A percentile compares a stretch with the other conserved stretches of the same genome.
phyloP scores from a whole-genome alignment of 2,329 filamentous ascomycete genomes.

The Emergomyces orientalis region DNA sequence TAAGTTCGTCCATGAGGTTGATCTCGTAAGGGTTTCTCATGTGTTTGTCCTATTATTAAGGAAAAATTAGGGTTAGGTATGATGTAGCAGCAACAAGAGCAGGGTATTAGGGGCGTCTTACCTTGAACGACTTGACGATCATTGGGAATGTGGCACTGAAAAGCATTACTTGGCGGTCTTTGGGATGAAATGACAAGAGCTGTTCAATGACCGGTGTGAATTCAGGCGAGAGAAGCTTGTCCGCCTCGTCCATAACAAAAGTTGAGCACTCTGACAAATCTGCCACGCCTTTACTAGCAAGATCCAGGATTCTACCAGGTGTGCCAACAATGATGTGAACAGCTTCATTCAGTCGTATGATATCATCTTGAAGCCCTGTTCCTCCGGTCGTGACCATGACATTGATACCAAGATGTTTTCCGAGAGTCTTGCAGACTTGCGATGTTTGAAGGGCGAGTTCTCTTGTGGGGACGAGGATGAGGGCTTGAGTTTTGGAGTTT shows the following conservation, averaged over 20 bases:
- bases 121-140: constrained; percentile 90
- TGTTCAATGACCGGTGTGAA: constrained; percentile 98
- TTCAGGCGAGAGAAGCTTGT: constrained; percentile 92
- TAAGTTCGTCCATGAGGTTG: constrained; percentile 98
- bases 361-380: constrained; percentile 90
- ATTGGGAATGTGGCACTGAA: constrained; percentile 97
- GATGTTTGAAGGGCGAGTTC: constrained; percentile 97
- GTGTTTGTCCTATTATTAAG: constrained; percentile 64
- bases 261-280: constrained; percentile 93
- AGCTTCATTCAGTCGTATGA: constrained; percentile 83
- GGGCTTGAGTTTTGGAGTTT: constrained; percentile 87
- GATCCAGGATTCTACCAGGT: constrained; percentile 87
- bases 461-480: constrained; percentile 92
- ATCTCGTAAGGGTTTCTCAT: constrained; percentile 96
- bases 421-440: constrained; percentile 96
- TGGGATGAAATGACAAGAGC: constrained; percentile 86
- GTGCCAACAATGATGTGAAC: constrained; percentile 98
- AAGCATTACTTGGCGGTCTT: constrained; percentile 97
- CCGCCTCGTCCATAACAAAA: constrained; percentile 99
- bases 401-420: constrained; percentile 93
- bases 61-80: neutral
- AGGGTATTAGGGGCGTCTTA: constrained; percentile 18
- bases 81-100: neutral
- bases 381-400: constrained; percentile 99
- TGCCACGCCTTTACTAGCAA: constrained; percentile 92